Conservation (phyloP, 805 yeast species). For the Lipomyces chichibuensis region DNA sequence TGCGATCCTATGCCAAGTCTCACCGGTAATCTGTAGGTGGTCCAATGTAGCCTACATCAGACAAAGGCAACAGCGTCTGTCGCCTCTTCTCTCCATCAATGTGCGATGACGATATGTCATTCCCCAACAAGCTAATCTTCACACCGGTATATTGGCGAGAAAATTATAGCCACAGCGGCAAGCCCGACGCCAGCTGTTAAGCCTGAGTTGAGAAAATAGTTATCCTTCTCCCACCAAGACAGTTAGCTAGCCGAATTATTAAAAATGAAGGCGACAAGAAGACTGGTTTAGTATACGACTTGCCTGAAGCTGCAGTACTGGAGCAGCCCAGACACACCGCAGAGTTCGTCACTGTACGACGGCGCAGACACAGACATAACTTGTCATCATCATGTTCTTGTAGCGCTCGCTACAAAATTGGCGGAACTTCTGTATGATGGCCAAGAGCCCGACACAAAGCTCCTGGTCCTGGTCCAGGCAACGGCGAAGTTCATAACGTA, state of each 20-base stretch:
- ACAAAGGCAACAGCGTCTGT: slow-evolving; percentile 11
- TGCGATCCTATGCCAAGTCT: too few relatives aligned
- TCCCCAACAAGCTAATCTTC: slow-evolving; percentile 61
- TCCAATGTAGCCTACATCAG: slow-evolving; percentile 21
- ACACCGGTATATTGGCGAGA: slow-evolving; percentile 47
- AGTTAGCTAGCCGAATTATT: slow-evolving; percentile 59
- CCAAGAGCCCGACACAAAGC: too few relatives aligned
- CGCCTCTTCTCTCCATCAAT: slow-evolving; percentile 24
- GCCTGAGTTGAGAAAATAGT: slow-evolving; percentile 66
- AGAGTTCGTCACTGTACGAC: too few relatives aligned
- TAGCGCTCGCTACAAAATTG: too few relatives aligned
- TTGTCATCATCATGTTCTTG: too few relatives aligned
- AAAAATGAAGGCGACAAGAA: slow-evolving; percentile 52
- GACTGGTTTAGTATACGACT: too few relatives aligned
- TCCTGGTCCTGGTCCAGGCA: too few relatives aligned
- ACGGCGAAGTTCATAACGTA: slow-evolving; percentile 49
- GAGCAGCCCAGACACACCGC: too few relatives aligned
- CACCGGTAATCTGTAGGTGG: slow-evolving; percentile 6
- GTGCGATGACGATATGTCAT: slow-evolving; percentile 38
- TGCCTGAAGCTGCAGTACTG: too few relatives aligned
- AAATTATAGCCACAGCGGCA: slow-evolving; percentile 59
- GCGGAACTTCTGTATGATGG: too few relatives aligned
- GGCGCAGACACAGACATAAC: too few relatives aligned
- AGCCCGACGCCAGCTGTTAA: slow-evolving; percentile 68
- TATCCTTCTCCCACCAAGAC: slow-evolving; percentile 76